A percentile compares a stretch with the other conserved stretches of the same genome.
Conservation (phyloP, 441 rosid species). For the Populus trichocarpa region DNA sequence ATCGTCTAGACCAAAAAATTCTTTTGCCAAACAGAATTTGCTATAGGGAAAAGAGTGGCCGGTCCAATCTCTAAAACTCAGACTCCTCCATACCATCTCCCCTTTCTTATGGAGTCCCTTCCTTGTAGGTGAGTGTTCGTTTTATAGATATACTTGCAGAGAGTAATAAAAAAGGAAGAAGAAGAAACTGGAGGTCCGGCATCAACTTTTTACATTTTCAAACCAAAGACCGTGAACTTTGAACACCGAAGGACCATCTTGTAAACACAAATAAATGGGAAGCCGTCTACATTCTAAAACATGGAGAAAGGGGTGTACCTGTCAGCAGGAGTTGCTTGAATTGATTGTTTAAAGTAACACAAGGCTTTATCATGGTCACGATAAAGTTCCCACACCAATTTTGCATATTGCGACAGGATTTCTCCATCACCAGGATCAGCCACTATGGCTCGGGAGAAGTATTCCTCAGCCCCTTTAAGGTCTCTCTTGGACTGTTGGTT, state of each 20-base stretch:
- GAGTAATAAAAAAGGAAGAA: background rate
- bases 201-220: background rate
- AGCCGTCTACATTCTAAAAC: background rate
- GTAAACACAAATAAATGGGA: background rate
- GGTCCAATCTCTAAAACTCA: background rate
- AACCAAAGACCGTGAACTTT: background rate
- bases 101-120: background rate
- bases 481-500: slow-evolving; percentile 34
- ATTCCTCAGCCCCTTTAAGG: slow-evolving; percentile 35
- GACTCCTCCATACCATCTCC: background rate
- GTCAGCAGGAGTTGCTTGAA: slow-evolving; percentile 54
- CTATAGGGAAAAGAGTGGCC: background rate
- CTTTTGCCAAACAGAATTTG: background rate
- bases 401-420: slow-evolving; percentile 53
- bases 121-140: background rate
- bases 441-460: slow-evolving; percentile 39
- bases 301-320: slow-evolving; percentile 32
- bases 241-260: background rate
- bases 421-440: slow-evolving; percentile 56
- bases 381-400: slow-evolving; percentile 55
- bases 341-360: slow-evolving; percentile 52
- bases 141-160: background rate
- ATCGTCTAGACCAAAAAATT: background rate
- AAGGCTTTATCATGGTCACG: slow-evolving; percentile 52
- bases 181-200: background rate